Evolutionary conservation across 2,329 filamentous ascomycete genomes (phyloP).

Genomic region (Neofusicoccum sp.): DNA sequence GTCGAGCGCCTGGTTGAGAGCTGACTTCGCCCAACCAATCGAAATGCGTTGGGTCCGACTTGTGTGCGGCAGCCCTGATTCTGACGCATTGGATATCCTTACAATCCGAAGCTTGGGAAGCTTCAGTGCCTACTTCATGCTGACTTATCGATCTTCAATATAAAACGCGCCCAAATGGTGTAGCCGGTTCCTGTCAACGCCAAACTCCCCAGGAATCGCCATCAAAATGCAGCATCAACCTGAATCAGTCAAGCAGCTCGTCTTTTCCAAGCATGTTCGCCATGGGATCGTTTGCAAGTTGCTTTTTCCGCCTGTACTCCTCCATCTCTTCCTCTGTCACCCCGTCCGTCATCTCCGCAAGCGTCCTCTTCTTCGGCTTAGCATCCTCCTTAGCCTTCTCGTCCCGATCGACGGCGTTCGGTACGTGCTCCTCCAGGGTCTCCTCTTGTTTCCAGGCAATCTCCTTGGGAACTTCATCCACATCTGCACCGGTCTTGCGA

Average conservation of each 20-base stretch:
- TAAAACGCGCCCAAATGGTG: background rate
- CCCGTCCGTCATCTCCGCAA: conserved; percentile 77
- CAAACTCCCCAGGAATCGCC: background rate
- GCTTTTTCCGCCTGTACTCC: conserved; percentile 75
- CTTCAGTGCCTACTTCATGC: background rate
- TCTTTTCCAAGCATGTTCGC: conserved; percentile 76
- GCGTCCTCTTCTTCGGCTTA: conserved; percentile 67
- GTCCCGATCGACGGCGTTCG: conserved; percentile 46
- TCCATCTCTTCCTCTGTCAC: conserved; percentile 85
- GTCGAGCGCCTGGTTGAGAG: too few relatives aligned
- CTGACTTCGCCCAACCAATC: too few relatives aligned
- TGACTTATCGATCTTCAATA: background rate
- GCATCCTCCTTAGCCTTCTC: conserved; percentile 43
- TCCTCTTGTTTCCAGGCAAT: conserved; percentile 49
- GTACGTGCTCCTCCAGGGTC: conserved; percentile 43
- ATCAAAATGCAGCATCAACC: background rate
- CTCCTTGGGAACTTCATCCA: conserved; percentile 45
- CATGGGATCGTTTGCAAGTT: conserved; percentile 83
- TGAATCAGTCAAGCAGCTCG: conserved; percentile 52
- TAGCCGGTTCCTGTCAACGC: background rate
- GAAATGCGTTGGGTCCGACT: too few relatives aligned
- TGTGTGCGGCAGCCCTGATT: background rate
- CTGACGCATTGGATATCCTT: background rate
- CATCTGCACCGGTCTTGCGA: conserved; percentile 52
- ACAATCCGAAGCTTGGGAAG: background rate